Evolutionary conservation across 805 yeast genomes (phyloP).

Genomic region (Suhomyces sp.): DNA sequence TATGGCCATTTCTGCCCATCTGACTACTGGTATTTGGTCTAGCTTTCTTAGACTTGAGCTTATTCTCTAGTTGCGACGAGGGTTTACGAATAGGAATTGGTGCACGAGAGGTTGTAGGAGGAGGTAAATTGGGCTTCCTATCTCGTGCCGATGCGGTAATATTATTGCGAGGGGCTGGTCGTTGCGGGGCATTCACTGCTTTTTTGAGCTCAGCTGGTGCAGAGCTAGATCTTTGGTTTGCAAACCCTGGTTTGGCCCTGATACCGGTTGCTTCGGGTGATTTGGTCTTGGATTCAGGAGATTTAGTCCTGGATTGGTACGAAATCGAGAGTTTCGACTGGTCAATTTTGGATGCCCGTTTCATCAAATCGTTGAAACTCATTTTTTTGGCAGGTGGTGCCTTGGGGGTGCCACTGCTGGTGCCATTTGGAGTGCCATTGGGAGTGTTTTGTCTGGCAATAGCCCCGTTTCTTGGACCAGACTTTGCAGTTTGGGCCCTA

Average conservation of each 20-base stretch:
- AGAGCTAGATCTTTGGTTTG: neutral
- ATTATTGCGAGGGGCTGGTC: neutral
- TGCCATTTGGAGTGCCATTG: neutral
- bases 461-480: neutral
- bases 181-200: neutral
- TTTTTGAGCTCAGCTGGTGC: constrained; percentile 1
- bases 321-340: constrained; percentile 37
- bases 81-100: constrained; percentile 55
- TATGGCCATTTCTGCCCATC: neutral
- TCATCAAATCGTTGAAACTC: constrained; percentile 66
- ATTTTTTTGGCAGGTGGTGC: constrained; percentile 36
- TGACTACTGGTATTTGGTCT: constrained; percentile 12
- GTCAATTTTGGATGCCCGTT: constrained; percentile 62
- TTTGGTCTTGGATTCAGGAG: constrained; percentile 38
- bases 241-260: neutral
- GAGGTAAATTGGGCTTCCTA: neutral
- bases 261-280: constrained; percentile 12
- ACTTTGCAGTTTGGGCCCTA: neutral
- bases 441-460: neutral
- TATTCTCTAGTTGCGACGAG: constrained; percentile 50
- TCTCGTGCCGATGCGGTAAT: neutral
- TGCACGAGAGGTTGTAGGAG: constrained; percentile 10
- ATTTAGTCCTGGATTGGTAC: constrained; percentile 38
- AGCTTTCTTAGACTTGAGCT: constrained; percentile 27
- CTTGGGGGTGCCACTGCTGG: constrained; percentile 3